phyloP scores from a whole-genome alignment of 169 alveolate species.

The Eimeria maxima region DNA sequence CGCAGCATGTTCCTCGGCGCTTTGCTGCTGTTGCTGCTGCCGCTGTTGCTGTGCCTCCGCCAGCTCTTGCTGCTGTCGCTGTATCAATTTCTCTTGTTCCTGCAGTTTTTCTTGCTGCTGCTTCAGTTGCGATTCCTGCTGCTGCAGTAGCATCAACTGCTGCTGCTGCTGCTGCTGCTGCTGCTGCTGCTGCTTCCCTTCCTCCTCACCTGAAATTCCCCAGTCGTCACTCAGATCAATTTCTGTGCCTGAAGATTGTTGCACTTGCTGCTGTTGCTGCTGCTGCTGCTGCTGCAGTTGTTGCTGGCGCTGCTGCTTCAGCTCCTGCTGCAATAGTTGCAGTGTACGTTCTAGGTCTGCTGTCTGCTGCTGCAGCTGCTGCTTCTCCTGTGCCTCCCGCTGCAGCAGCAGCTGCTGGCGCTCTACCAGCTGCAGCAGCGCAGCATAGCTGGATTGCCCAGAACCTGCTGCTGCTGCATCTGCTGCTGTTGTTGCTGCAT shows the following conservation, averaged over 20 bases:
- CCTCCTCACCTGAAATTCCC: neutral
- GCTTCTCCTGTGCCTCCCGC: conserved; percentile 69
- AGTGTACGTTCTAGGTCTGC: conserved; percentile 34
- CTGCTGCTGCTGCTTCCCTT: conserved; percentile 2
- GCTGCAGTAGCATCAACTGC: neutral
- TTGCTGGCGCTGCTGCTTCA: conserved; percentile 53
- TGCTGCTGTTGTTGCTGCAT: conserved; percentile 12
- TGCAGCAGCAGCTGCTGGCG: conserved; percentile 72
- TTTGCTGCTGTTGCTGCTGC: neutral
- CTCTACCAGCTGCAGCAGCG: conserved; percentile 68
- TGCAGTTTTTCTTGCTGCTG: neutral
- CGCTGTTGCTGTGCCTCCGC: neutral
- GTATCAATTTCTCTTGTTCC: neutral
- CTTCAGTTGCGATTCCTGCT: neutral
- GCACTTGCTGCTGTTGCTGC: conserved; percentile 28
- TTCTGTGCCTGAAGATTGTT: neutral
- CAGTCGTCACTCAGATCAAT: neutral
- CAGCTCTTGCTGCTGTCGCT: neutral
- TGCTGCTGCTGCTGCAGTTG: conserved; percentile 53
- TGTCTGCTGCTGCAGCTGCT: conserved; percentile 46
- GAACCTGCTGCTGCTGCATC: conserved; percentile 23
- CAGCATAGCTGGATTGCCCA: conserved; percentile 39
- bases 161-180: conserved; percentile 52
- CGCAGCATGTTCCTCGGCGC: no score
- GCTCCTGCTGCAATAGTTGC: conserved; percentile 60